Base-by-base conservation (phyloP, 1,284 basidiomycete species). In the Fomitopsis betulina region DNA sequence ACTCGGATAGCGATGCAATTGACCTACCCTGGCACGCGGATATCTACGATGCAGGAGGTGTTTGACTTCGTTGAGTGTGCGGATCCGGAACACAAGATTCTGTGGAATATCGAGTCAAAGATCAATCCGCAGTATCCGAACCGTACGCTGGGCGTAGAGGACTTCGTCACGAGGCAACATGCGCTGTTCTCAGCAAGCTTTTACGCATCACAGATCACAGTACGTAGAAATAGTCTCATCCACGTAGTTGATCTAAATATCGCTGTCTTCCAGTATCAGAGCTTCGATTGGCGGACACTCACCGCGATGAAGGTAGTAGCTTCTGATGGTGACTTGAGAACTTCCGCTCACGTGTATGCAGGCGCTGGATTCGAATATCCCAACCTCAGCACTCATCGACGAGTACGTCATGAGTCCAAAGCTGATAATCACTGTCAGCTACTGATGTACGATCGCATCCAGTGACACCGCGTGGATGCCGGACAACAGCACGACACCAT, bases 61-160 rank as follows among this genome's bases (percentile, higher is more conserved):
- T 91, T 93, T 65, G 81, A 84, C 52, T 92, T 93, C 66, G 87
- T 83, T 8, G 76, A 79, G 50, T 93, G 90, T 64, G 86, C 82
- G 3, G 89, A 89, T 65, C 80, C 82, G 1, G 68, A 77, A 32
- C 81, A 81, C 57, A 70, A 76, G 43, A 78, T 91, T 23, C 72
- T 78, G 33, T 91, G 85, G 81, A 92, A 93, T 68, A 88, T 93
- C 60, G 91, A 93, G 73, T 88, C 86, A 43, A 93, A 93, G 72
- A 81, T 92, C 58, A 79, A 92, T 65, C 75, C 88, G 3, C 76
- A 75, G 33, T 68, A 76, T 58, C 76, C 79, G 10, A 81, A 85
- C 65, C 73, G 76, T 47, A 91, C 91, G 8, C 74, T 75, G n/a
- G 68, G 75, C 10, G 83, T 86, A 1, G 74, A 83, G 23, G 84